These are phyloP conservation scores for Mycena pura DNA, from an alignment of 768 basidiomycete genomes.

Conservation along the genomic window DNA sequence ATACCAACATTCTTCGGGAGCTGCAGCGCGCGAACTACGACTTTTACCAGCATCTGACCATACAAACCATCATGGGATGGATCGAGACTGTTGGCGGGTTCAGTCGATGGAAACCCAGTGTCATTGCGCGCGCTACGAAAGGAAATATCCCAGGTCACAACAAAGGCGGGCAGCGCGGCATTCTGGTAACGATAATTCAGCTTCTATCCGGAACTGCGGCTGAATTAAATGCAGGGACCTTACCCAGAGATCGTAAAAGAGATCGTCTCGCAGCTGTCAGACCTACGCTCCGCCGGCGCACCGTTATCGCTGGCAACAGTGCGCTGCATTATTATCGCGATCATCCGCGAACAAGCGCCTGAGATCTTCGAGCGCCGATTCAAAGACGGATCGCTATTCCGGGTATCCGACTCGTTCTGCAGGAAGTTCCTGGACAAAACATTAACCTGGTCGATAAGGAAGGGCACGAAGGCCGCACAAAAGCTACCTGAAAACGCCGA, in stretches of 20 bases:
- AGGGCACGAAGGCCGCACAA: conserved; percentile 36
- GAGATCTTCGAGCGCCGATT: conserved; percentile 27
- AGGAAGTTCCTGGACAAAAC: conserved; percentile 24
- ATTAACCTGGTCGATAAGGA: conserved; percentile 29
- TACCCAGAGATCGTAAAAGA: conserved; percentile 1
- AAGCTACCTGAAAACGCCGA: conserved; percentile 33
- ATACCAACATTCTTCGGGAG: conserved; percentile 1
- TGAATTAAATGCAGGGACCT: conserved; percentile 22
- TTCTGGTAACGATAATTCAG: conserved; percentile 1
- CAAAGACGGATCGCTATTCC: conserved; percentile 23
- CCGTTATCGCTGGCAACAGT: not conserved
- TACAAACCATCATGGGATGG: conserved; percentile 5
- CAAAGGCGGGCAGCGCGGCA: conserved; percentile 12
- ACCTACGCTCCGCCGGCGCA: not conserved
- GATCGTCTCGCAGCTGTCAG: not conserved
- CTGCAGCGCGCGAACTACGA: conserved; percentile 7
- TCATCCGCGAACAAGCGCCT: conserved; percentile 25
- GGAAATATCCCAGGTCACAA: conserved; percentile 15
- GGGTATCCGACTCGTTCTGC: conserved; percentile 26
- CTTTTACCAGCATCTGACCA: conserved; percentile 5
- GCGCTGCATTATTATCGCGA: too few species aligned
- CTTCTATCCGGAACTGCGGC: conserved; percentile 19
- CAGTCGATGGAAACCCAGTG: conserved; percentile 4
- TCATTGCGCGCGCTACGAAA: conserved; percentile 1
- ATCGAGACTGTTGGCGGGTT: conserved; percentile 5